A percentile compares a stretch with the other conserved stretches of the same genome.
Evolutionary conservation across 1,284 basidiomycete genomes (phyloP).

Genomic region (Leccinum subrobustum): DNA sequence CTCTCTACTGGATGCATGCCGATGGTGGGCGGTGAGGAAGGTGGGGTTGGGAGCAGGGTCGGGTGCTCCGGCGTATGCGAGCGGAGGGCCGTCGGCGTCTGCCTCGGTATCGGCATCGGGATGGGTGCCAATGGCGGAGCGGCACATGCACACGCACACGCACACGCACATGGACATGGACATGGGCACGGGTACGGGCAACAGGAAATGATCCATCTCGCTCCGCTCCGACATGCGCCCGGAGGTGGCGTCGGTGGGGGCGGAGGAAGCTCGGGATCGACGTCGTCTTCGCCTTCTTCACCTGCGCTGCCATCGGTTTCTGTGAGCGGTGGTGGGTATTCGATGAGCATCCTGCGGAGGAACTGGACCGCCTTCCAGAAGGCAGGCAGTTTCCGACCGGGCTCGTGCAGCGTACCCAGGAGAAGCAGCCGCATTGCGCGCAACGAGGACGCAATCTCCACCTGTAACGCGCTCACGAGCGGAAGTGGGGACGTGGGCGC

Average conservation of each 20-base stretch:
- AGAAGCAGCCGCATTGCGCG: slow-evolving; percentile 70
- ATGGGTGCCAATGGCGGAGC: slow-evolving; percentile 18
- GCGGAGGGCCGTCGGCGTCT: slow-evolving; percentile 2
- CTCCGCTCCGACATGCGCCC: slow-evolving; percentile 43
- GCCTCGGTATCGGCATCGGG: slow-evolving; percentile 2
- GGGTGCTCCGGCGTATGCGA: too few species aligned
- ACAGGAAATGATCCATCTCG: slow-evolving; percentile 54
- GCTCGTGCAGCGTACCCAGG: slow-evolving; percentile 76
- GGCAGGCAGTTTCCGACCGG: slow-evolving; percentile 80
- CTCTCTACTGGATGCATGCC: slow-evolving; percentile 36
- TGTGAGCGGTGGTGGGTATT: slow-evolving; percentile 22
- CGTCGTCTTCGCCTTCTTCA: slow-evolving; percentile 28
- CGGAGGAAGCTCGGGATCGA: slow-evolving; percentile 12
- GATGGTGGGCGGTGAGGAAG: slow-evolving; percentile 40
- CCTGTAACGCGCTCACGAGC: slow-evolving; percentile 54
- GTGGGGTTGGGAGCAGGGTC: slow-evolving; percentile 43
- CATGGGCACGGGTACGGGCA: slow-evolving; percentile 13
- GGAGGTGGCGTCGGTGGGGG: slow-evolving; percentile 7
- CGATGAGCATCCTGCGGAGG: slow-evolving; percentile 70
- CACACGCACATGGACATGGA: neutral
- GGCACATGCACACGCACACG: neutral
- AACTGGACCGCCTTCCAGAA: slow-evolving; percentile 88
- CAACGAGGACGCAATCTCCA: slow-evolving; percentile 74
- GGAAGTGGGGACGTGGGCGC: slow-evolving; percentile 40
- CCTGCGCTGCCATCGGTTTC: slow-evolving; percentile 24